Evolutionary conservation across 106 monocot genomes (phyloP).

Genomic region (Chionographis japonica): DNA sequence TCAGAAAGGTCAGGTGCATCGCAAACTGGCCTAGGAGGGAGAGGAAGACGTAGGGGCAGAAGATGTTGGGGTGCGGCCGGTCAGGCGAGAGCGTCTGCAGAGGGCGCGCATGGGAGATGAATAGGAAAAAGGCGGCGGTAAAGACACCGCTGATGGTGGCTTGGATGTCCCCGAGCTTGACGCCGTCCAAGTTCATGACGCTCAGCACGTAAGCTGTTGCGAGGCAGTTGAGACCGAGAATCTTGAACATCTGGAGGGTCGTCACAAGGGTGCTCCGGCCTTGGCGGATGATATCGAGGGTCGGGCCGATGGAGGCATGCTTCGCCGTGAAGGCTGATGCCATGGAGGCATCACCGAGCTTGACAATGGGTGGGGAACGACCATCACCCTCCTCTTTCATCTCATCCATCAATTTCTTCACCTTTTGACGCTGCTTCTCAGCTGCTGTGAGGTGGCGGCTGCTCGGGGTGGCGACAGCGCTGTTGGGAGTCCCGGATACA

Average conservation of each 20-base stretch:
- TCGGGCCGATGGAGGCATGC: constrained; percentile 87
- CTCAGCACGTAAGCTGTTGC: constrained; percentile 97
- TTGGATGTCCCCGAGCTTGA: constrained; percentile 93
- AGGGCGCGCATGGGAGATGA: constrained; percentile 98
- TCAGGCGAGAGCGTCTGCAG: constrained; percentile 63
- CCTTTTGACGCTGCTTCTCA: constrained; percentile 66
- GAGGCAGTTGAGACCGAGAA: constrained; percentile 97
- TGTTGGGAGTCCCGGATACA: constrained; percentile 8
- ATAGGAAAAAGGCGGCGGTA: constrained; percentile 95
- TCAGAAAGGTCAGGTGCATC: constrained; percentile 81
- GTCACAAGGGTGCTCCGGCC: constrained; percentile 96
- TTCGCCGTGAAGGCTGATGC: constrained; percentile 99
- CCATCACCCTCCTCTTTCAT: constrained; percentile 93
- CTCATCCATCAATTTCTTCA: constrained; percentile 85
- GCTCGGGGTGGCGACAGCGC: constrained; percentile 15
- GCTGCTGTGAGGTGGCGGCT: constrained; percentile 77
- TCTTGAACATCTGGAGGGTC: constrained; percentile 99
- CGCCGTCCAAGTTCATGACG: constrained; percentile 98
- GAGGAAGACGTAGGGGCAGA: constrained; percentile 89
- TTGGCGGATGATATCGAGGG: constrained; percentile 94
- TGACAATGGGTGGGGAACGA: constrained; percentile 65
- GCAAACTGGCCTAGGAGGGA: constrained; percentile 93
- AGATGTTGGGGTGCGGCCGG: constrained; percentile 91
- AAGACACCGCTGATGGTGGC: constrained; percentile 97
- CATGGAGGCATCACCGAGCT: constrained; percentile 99